Conservation (phyloP, 1,284 basidiomycete genomes). For the Marasmius sp. region DNA sequence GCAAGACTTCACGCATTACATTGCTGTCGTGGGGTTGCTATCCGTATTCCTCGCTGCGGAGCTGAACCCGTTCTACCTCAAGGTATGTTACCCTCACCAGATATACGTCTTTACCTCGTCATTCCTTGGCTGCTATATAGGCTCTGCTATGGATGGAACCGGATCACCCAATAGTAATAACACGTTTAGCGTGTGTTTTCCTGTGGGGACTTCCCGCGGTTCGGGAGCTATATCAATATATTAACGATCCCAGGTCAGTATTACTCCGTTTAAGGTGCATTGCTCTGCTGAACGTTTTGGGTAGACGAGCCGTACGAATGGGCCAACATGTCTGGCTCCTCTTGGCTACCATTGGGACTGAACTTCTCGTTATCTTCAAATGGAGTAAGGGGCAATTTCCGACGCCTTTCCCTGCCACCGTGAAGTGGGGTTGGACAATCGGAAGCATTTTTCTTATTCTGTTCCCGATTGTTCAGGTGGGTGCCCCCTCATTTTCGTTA, state of each 20-base stretch:
- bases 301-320: conserved; percentile 76
- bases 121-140: conserved; percentile 31
- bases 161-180: conserved; percentile 78
- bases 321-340: conserved; percentile 84
- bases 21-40: conserved; percentile 71
- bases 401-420: conserved; percentile 58
- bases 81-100: conserved; percentile 43
- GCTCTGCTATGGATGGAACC: conserved; percentile 85
- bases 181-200: conserved; percentile 73
- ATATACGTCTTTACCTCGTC: neutral
- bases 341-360: conserved; percentile 78
- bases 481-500: conserved; percentile 19
- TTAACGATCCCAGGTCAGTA: conserved; percentile 72
- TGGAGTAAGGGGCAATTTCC: conserved; percentile 75
- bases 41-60: conserved; percentile 81
- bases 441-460: conserved; percentile 57
- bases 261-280: too few relatives aligned
- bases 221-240: conserved; percentile 77
- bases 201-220: conserved; percentile 81
- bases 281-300: too few relatives aligned
- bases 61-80: conserved; percentile 82
- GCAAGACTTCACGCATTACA: conserved; percentile 71
- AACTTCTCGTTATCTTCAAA: conserved; percentile 71
- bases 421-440: conserved; percentile 66
- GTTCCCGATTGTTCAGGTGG: conserved; percentile 68